These are phyloP conservation scores for Centaurea solstitialis DNA, from an alignment of 129 eudicot genomes.

Conservation along the genomic window DNA sequence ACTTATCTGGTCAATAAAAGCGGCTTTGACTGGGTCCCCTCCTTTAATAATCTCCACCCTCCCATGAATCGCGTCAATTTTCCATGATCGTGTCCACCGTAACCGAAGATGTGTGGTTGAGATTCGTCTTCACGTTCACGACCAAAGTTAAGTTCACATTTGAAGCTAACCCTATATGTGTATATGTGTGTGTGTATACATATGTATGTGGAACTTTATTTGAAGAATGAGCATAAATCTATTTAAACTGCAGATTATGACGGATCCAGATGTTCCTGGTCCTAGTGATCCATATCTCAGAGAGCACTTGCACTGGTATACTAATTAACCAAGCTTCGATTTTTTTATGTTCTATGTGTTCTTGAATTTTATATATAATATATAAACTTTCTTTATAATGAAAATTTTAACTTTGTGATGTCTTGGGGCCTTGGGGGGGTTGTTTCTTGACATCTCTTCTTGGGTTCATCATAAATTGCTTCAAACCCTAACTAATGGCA, in stretches of 20 bases:
- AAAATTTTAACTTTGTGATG: neutral
- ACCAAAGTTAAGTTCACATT: too few species aligned
- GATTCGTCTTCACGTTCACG: too few species aligned
- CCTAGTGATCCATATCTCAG: slow-evolving; percentile 98
- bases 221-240: neutral
- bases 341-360: neutral
- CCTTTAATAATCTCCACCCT: too few species aligned
- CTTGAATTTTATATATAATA: too few species aligned
- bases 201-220: neutral
- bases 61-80: too few species aligned
- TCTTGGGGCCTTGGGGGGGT: neutral
- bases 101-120: too few species aligned
- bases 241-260: slow-evolving; percentile 65
- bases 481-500: slow-evolving; percentile 20
- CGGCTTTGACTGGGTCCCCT: too few species aligned
- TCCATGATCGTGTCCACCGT: too few species aligned
- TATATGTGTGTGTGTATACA: too few species aligned
- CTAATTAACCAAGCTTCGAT: neutral
- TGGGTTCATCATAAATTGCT: neutral
- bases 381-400: neutral
- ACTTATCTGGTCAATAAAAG: too few species aligned
- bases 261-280: slow-evolving; percentile 99
- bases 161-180: too few species aligned
- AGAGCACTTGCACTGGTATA: slow-evolving; percentile 93
- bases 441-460: slow-evolving; percentile 2